Evolutionary conservation across 306 rosid species (phyloP), one percentile per base, ranked within the genome.

Genomic region (Castanopsis chinensis): DNA sequence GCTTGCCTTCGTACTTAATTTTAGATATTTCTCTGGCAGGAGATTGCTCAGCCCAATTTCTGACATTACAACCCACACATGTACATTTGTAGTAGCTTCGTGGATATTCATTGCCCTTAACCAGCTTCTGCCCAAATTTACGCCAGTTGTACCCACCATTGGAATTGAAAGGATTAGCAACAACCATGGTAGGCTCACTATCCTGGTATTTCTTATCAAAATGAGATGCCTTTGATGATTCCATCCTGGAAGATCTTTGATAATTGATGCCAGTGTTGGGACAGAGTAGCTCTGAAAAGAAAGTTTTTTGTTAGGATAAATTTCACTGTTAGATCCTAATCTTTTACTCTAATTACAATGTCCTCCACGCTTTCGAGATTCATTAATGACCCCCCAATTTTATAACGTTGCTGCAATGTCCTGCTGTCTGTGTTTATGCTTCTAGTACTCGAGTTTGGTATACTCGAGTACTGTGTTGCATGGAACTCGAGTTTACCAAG

Each of bases 41-140:
- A 21, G 94, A 93, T 20, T 97, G 94, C 91, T 95, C 98, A 20
- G 93, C 91, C 85, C 88, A 93, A 88, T 95, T 95, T 80, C 88
- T 95, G 65, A 90, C 99, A 11, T 90, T 93, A 86, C 99, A 93
- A 84, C 83, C 93, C 88, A 72, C 77, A 84, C 90, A 89, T 0
- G 98, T 95, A 76, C 99, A 95, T 84, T 91, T 95, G 87, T 93
- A 93, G 83, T 95, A 95, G 87, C 99, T 93, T 78, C 98, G 90
- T 10, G 96, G 97, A 93, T 14, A 93, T 81, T 93, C 99, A 30
- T 96, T 95, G 21, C 99, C 99, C 82, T 93, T 95, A 74, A 95
- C 97, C 82, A 88, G 96, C 92, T 95, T 95, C 87, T 91, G 98
- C 69, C 98, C 98, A 73, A 93, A 95, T 85, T 95, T 95, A 69